Percentiles rank a stretch among this genome's conserved stretches.
Evolutionary conservation across 345 rosid genomes (phyloP).

Genomic region (Brassica napus): DNA sequence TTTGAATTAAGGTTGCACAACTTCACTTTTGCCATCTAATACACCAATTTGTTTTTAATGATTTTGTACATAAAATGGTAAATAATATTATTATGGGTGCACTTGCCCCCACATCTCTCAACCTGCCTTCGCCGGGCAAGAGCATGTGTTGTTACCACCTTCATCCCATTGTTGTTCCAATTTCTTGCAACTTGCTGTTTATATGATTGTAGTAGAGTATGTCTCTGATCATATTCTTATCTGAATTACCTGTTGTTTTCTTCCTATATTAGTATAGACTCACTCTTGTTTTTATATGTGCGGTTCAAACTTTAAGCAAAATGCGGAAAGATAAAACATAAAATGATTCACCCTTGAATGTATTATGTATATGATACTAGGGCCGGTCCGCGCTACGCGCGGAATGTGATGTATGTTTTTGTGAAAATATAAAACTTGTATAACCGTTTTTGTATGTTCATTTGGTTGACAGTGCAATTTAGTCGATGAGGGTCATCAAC

Average conservation of each 20-base stretch:
- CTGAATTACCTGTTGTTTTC: not conserved
- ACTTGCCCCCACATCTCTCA: no score
- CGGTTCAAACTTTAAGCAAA: constrained; percentile 2
- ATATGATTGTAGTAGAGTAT: constrained; percentile 32
- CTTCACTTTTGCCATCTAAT: no score
- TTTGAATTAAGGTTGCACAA: no score
- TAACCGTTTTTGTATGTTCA: no score
- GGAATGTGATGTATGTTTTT: no score
- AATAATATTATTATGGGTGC: no score
- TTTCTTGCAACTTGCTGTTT: constrained; percentile 23
- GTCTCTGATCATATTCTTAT: not conserved
- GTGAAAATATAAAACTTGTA: no score
- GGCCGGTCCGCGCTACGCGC: no score
- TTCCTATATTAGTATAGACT: not conserved
- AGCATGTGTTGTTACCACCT: not conserved
- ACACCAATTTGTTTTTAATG: no score
- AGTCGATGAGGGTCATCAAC: no score
- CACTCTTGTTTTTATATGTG: not conserved
- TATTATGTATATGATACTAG: not conserved
- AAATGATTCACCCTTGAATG: constrained; percentile 13
- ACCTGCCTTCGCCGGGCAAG: not conserved
- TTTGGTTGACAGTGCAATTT: no score
- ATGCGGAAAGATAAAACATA: constrained; percentile 1
- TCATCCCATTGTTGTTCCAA: not conserved
- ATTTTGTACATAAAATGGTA: no score